phyloP scores from a whole-genome alignment of 768 basidiomycete genomes.

The Hygrophorus russula region DNA sequence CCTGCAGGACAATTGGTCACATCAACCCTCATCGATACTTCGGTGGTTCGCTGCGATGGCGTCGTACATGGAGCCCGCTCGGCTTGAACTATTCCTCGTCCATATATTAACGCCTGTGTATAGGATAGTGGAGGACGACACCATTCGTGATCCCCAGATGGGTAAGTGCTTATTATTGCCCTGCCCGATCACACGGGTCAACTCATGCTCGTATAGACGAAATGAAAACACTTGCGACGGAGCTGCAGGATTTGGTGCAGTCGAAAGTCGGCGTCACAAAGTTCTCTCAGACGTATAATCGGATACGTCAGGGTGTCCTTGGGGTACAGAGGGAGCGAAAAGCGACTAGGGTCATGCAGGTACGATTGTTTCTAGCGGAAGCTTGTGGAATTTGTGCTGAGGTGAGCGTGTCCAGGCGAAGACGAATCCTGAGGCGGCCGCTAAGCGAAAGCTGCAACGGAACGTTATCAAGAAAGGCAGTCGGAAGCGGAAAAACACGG shows the following conservation, averaged over 20 bases:
- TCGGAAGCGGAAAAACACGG: conserved; percentile 61
- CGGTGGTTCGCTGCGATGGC: conserved; percentile 94
- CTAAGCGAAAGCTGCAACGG: conserved; percentile 60
- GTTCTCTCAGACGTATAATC: conserved; percentile 72
- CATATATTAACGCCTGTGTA: conserved; percentile 84
- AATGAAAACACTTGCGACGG: conserved; percentile 65
- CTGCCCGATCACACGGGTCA: background rate
- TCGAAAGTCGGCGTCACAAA: conserved; percentile 77
- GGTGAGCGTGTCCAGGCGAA: conserved; percentile 17
- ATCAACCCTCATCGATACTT: conserved; percentile 68
- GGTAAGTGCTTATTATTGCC: conserved; percentile 32
- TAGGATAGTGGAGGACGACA: conserved; percentile 81
- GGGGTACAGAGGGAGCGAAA: conserved; percentile 64
- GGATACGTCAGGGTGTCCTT: conserved; percentile 61
- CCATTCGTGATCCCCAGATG: conserved; percentile 66
- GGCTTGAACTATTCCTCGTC: conserved; percentile 59
- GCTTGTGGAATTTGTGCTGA: background rate
- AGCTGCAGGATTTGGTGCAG: conserved; percentile 84
- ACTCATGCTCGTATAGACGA: conserved; percentile 46
- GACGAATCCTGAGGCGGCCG: conserved; percentile 65
- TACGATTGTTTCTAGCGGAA: conserved; percentile 6
- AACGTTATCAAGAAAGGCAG: conserved; percentile 77
- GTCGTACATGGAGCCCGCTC: conserved; percentile 47
- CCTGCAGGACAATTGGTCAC: conserved; percentile 66
- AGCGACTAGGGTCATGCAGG: conserved; percentile 46